phyloP scores from a whole-genome alignment of 768 basidiomycete genomes.

The Chlorophyllum brunneum region DNA sequence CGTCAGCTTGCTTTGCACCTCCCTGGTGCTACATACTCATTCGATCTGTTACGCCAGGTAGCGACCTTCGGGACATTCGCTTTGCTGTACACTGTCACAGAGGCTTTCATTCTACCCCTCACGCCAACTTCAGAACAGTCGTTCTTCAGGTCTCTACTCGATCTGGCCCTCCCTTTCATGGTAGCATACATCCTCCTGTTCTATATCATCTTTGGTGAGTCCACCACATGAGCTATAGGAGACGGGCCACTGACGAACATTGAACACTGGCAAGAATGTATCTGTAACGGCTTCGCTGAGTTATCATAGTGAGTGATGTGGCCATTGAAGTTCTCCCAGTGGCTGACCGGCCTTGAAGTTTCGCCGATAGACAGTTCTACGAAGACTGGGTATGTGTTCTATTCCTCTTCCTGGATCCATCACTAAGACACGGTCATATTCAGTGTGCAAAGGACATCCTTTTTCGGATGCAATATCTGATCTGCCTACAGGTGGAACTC shows the following conservation, averaged over 20 bases:
- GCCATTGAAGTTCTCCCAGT: not conserved
- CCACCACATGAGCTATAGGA: not conserved
- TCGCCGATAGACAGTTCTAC: slow-evolving; percentile 97
- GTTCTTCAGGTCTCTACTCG: slow-evolving; percentile 72
- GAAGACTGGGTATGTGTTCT: slow-evolving; percentile 77
- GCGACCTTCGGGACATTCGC: slow-evolving; percentile 97
- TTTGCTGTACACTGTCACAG: slow-evolving; percentile 89
- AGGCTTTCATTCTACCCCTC: slow-evolving; percentile 88
- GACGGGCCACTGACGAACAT: not conserved
- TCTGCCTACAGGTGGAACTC: slow-evolving; percentile 79
- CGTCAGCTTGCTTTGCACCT: slow-evolving; percentile 21
- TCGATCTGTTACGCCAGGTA: slow-evolving; percentile 37
- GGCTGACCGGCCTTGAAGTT: slow-evolving; percentile 41
- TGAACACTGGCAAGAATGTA: slow-evolving; percentile 77
- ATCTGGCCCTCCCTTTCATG: slow-evolving; percentile 92
- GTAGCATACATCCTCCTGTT: slow-evolving; percentile 85
- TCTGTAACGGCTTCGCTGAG: slow-evolving; percentile 95
- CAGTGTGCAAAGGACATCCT: not conserved
- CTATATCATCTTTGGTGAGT: slow-evolving; percentile 78
- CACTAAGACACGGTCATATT: not conserved
- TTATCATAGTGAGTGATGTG: slow-evolving; percentile 66
- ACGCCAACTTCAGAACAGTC: slow-evolving; percentile 66
- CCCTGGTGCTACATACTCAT: not conserved
- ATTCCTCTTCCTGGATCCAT: not conserved
- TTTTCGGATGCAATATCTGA: not conserved